Percentiles rank a stretch among this genome's conserved stretches.
Evolutionary conservation across 2,329 filamentous ascomycete genomes (phyloP).

Genomic region (Colletotrichum incanum): DNA sequence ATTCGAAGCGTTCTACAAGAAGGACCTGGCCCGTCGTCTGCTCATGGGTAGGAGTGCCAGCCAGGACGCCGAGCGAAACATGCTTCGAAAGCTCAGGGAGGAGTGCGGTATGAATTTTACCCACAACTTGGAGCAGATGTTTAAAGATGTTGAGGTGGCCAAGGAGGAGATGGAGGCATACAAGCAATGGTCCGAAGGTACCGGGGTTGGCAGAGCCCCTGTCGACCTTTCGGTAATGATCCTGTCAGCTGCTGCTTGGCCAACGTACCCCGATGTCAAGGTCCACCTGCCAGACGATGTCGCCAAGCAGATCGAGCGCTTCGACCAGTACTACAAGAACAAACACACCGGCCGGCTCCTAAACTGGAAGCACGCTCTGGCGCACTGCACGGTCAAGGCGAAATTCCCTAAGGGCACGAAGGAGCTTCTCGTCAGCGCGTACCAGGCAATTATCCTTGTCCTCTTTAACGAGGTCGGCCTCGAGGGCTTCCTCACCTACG

Average conservation of each 20-base stretch:
- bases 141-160: constrained; percentile 95
- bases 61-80: constrained; percentile 94
- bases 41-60: constrained; percentile 95
- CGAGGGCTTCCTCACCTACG: constrained; percentile 79
- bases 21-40: constrained; percentile 89
- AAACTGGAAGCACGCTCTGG: constrained; percentile 93
- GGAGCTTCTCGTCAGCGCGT: constrained; percentile 91
- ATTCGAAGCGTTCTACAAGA: constrained; percentile 99
- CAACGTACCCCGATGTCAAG: constrained; percentile 83
- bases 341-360: constrained; percentile 92
- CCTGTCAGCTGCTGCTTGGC: constrained; percentile 93
- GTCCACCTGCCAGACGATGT: constrained; percentile 85
- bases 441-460: constrained; percentile 91
- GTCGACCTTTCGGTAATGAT: constrained; percentile 90
- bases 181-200: constrained; percentile 69
- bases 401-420: constrained; percentile 85
- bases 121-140: constrained; percentile 98
- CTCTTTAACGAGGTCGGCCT: constrained; percentile 84
- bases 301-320: constrained; percentile 82
- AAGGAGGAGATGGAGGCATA: constrained; percentile 95
- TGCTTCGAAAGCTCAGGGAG: constrained; percentile 91
- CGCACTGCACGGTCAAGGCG: constrained; percentile 89
- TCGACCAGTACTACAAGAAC: constrained; percentile 87
- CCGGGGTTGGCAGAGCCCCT: constrained; percentile 55
- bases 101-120: constrained; percentile 97